Evolutionary conservation across 2,329 filamentous ascomycete species (phyloP), one percentile per base, ranked within the genome.

Genomic region (Hypoxylon sp.): DNA sequence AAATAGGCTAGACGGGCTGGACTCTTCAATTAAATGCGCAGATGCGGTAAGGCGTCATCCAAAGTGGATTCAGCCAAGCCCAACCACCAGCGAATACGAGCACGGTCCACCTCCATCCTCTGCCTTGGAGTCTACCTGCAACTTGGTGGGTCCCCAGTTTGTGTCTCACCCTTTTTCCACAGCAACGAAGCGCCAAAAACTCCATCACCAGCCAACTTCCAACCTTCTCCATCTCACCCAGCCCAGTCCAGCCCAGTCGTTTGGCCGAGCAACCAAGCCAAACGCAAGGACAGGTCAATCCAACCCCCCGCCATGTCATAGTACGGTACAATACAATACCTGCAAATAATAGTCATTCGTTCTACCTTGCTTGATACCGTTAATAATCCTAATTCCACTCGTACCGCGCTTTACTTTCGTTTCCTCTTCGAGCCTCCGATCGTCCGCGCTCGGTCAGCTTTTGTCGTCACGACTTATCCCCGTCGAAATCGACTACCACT

Each of bases 241-340:
- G 51, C 49, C 52, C 61, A 46, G 26, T 55, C 49, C 51, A 55
- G 51, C 49, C 52, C 61, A 46, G 26, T 55, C 53, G 45, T 68
- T 65, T 68, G 62, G 65, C 65, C 58, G 51, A 68, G 65, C 62
- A 68, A 68, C 65, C 36, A 59, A 44, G 42, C 57, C 54, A 65
- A 53, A 51, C 51, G 44, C 51, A 61, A 61, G 33, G 58, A 50
- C 51, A 46, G 28, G 26, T 20, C 18, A 30, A 51, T 24, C 30
- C 40, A 38, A 11, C 38, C 48, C 49, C 49, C 54, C 58, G 46
- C 51, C 58, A 65, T 68, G 62, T 63, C 62, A 65, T 68, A 68
- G 52, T 44, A 24, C 46, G 44, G 22, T 26, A 44, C 48, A 11
- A 36, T 58, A 55, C 48, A 38, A 38, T 45, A 40, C 36, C 16